Evolutionary conservation across 139 green algal genomes (phyloP).

Genomic region (Chlorokybus atmophyticus): DNA sequence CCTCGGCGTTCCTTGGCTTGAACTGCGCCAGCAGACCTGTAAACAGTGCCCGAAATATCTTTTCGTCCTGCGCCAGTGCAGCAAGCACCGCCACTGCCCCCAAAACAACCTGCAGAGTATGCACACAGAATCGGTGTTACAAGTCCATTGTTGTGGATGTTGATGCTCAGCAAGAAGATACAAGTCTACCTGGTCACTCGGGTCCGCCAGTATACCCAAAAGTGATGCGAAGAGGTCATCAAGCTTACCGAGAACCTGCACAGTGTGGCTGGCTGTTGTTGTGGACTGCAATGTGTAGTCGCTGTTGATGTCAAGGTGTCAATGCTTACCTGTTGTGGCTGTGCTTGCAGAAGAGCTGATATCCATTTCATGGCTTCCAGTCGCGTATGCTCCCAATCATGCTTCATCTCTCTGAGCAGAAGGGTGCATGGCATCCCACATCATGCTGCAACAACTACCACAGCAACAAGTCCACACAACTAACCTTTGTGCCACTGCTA

Average conservation of each 20-base stretch:
- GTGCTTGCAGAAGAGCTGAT: slow-evolving; percentile 32
- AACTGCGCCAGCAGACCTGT: slow-evolving; percentile 12
- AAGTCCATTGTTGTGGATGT: too few relatives aligned
- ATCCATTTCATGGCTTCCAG: slow-evolving; percentile 74
- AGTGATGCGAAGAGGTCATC: too few relatives aligned
- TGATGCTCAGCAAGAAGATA: too few relatives aligned
- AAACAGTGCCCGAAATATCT: slow-evolving; percentile 23
- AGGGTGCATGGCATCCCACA: too few relatives aligned
- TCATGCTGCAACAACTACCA: too few relatives aligned
- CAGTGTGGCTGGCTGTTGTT: too few relatives aligned
- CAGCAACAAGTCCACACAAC: too few relatives aligned
- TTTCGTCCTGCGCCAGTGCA: slow-evolving; percentile 34
- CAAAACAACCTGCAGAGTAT: slow-evolving; percentile 10
- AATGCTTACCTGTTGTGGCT: slow-evolving; percentile 8
- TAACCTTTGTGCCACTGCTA: slow-evolving; percentile 8
- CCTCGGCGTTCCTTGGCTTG: background rate
- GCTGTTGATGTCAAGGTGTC: too few relatives aligned
- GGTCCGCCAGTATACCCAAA: too few relatives aligned
- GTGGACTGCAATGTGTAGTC: too few relatives aligned
- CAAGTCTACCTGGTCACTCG: too few relatives aligned
- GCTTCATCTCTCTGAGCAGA: slow-evolving; percentile 10
- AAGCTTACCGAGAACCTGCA: too few relatives aligned
- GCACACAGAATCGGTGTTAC: background rate
- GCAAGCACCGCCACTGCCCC: slow-evolving; percentile 51
- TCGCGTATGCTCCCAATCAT: slow-evolving; percentile 43